Conservation (phyloP, 441 rosid species). For the Euphorbia celastroides region DNA sequence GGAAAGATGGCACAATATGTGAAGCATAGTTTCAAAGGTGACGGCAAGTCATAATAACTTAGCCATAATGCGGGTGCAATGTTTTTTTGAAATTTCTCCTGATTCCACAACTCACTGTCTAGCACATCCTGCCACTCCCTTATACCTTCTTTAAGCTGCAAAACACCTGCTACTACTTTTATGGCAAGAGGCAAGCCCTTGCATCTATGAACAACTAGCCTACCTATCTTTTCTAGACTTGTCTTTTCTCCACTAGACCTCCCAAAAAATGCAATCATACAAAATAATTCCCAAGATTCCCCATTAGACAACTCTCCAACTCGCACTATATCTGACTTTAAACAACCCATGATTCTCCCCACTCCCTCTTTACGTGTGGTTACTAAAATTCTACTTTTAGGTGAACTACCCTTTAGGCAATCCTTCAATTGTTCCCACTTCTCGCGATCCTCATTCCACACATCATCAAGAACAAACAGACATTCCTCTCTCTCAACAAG, state of each 20-base stretch:
- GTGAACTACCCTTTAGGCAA: not conserved
- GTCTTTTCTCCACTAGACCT: not conserved
- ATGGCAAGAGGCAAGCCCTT: conserved; percentile 5
- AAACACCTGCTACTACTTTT: conserved; percentile 1
- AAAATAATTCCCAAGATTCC: conserved; percentile 3
- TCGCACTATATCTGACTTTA: not conserved
- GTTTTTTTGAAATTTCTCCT: not conserved
- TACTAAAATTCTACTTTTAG: conserved; percentile 12
- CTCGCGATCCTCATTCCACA: conserved; percentile 13
- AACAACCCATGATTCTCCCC: not conserved
- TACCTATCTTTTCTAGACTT: conserved; percentile 7
- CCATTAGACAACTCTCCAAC: not conserved
- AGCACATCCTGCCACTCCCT: not conserved
- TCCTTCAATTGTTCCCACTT: not conserved
- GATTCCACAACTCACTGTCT: not conserved
- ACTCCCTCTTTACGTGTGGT: not conserved
- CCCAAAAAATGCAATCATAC: not conserved
- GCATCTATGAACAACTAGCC: not conserved
- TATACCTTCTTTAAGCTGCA: not conserved
- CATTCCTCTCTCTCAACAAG: not conserved
- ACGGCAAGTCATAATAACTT: conserved; percentile 8
- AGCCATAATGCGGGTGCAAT: not conserved
- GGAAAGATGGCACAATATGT: conserved; percentile 14
- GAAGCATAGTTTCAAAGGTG: conserved; percentile 2
- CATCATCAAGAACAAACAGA: conserved; percentile 17